Conservation (phyloP, 2,329 filamentous ascomycete species). For the Zasmidium cellare region DNA sequence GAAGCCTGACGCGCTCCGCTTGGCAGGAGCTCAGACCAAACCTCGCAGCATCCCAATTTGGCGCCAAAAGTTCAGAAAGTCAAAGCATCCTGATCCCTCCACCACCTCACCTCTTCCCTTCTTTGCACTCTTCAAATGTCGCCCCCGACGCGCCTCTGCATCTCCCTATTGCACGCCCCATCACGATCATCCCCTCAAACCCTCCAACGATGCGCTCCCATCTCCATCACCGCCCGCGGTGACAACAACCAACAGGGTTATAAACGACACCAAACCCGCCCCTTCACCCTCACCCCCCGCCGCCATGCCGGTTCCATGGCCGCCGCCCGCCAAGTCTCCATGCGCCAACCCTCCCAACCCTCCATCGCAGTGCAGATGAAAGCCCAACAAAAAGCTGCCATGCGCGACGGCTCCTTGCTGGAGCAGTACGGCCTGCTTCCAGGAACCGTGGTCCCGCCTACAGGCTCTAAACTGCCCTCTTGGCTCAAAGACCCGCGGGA, state of each 20-base stretch:
- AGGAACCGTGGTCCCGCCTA: constrained; percentile 34
- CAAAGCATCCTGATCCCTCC: not conserved
- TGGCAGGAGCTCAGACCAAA: too few relatives aligned
- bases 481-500: constrained; percentile 11
- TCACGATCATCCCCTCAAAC: constrained; percentile 9
- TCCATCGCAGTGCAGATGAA: constrained; percentile 40
- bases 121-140: constrained; percentile 16
- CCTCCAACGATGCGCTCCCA: constrained; percentile 11
- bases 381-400: constrained; percentile 32
- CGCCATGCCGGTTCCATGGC: constrained; percentile 9
- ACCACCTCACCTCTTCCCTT: not conserved
- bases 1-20: too few relatives aligned
- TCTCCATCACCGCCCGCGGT: constrained; percentile 11
- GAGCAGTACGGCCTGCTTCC: constrained; percentile 49
- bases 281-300: constrained; percentile 21
- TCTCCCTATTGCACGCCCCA: constrained; percentile 19
- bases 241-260: constrained; percentile 1
- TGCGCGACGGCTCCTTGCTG: constrained; percentile 32
- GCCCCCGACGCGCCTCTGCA: constrained; percentile 18
- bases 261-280: constrained; percentile 10
- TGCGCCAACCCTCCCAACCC: constrained; percentile 34
- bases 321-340: not conserved
- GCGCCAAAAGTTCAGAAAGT: too few relatives aligned
- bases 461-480: constrained; percentile 25
- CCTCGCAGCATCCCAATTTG: too few relatives aligned